Evolutionary conservation across 2,329 filamentous ascomycete species (phyloP).

Genomic region (Phoma sp.): DNA sequence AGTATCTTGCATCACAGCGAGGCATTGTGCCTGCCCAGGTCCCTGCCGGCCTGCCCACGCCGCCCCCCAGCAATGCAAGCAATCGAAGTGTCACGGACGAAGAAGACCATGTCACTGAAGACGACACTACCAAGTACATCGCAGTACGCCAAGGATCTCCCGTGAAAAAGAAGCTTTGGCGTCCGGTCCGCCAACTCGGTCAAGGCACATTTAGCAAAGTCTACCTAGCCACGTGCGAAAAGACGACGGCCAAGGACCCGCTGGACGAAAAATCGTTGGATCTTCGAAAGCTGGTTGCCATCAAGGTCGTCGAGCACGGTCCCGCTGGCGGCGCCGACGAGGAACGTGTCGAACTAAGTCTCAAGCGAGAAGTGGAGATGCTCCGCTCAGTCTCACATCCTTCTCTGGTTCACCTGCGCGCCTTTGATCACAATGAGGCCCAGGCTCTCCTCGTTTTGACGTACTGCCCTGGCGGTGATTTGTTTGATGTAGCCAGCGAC

Average conservation of each 20-base stretch:
- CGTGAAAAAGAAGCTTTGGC: constrained; percentile 79
- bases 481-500: constrained; percentile 88
- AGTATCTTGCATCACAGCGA: constrained; percentile 78
- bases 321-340: constrained; percentile 92
- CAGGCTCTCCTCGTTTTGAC: constrained; percentile 85
- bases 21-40: constrained; percentile 70
- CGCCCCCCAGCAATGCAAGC: constrained; percentile 74
- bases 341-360: constrained; percentile 87
- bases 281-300: constrained; percentile 84
- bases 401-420: constrained; percentile 87
- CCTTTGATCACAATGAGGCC: constrained; percentile 83
- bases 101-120: constrained; percentile 57
- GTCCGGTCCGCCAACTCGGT: constrained; percentile 79
- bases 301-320: constrained; percentile 95
- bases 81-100: constrained; percentile 63
- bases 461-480: constrained; percentile 91
- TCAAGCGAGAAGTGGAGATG: constrained; percentile 95
- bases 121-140: constrained; percentile 53
- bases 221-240: constrained; percentile 84
- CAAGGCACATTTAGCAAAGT: constrained; percentile 97
- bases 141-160: constrained; percentile 61
- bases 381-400: constrained; percentile 88
- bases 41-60: constrained; percentile 65
- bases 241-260: constrained; percentile 51
- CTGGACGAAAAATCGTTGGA: constrained; percentile 60